These are phyloP conservation scores for Dryadomyces quercivorus DNA, from an alignment of 2,329 filamentous ascomycete genomes.

Conservation along the genomic window DNA sequence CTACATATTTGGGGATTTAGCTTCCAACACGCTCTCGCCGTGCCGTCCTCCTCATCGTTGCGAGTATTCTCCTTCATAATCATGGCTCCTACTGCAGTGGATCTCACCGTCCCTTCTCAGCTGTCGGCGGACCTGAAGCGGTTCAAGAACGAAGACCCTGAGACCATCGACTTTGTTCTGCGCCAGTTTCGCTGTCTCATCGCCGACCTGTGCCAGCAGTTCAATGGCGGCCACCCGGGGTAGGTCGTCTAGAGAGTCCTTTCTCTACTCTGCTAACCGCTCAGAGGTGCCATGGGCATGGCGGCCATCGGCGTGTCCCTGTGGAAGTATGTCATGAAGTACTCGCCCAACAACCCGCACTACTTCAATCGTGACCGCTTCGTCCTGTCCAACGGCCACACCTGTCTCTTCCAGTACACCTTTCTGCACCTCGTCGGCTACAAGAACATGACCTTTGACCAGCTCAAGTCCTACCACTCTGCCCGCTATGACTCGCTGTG, in stretches of 20 bases:
- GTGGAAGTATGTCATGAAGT: conserved; percentile 52
- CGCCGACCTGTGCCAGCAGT: neutral
- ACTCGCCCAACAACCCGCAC: conserved; percentile 38
- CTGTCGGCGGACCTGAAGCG: neutral
- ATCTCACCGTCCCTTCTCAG: neutral
- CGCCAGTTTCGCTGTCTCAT: neutral
- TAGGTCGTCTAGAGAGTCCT: conserved; percentile 27
- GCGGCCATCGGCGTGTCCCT: conserved; percentile 47
- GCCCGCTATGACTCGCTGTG: conserved; percentile 30
- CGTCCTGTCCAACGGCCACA: conserved; percentile 49
- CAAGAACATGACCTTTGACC: conserved; percentile 40
- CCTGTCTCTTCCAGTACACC: conserved; percentile 40
- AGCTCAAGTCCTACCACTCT: conserved; percentile 38
- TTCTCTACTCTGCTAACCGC: conserved; percentile 5
- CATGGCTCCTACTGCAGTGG: neutral
- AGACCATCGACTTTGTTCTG: neutral
- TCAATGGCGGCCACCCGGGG: conserved; percentile 58
- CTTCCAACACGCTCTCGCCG: neutral
- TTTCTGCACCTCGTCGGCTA: conserved; percentile 42
- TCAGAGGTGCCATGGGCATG: conserved; percentile 40
- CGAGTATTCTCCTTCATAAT: neutral
- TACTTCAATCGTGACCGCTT: conserved; percentile 53
- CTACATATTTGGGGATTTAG: neutral
- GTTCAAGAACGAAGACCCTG: neutral
- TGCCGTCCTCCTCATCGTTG: neutral